These are phyloP conservation scores for Bipolaris victoriae DNA, from an alignment of 2,329 filamentous ascomycete species.

Conservation along the genomic window DNA sequence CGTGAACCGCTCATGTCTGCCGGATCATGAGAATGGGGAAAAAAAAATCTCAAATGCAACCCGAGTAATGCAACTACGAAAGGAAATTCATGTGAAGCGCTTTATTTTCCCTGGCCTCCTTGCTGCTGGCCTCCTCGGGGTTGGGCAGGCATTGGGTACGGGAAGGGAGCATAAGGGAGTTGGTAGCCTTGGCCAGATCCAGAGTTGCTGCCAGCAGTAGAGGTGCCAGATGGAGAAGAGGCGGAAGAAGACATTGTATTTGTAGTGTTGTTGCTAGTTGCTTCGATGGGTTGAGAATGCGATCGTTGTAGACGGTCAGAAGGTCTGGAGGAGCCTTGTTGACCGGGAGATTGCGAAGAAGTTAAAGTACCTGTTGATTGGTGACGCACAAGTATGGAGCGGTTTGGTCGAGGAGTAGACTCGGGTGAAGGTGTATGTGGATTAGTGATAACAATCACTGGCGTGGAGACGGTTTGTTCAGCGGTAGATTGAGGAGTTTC, in stretches of 20 bases:
- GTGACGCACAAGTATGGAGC: constrained; percentile 17
- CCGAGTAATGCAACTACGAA: not conserved
- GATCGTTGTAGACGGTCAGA: constrained; percentile 23
- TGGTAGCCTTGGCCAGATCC: constrained; percentile 39
- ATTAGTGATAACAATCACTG: constrained; percentile 29
- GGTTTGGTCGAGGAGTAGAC: constrained; percentile 19
- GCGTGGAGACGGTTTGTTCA: constrained; percentile 23
- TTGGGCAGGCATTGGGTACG: constrained; percentile 45
- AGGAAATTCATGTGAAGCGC: constrained; percentile 3
- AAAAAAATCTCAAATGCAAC: not conserved
- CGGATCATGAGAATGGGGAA: not conserved
- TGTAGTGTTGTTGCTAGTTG: constrained; percentile 6
- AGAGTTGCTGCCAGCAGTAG: constrained; percentile 38
- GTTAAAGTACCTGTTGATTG: constrained; percentile 13
- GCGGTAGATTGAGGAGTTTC: constrained; percentile 33
- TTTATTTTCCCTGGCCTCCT: constrained; percentile 29
- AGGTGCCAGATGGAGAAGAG: constrained; percentile 42
- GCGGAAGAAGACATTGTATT: constrained; percentile 43
- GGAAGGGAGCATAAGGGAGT: constrained; percentile 47
- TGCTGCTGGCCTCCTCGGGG: constrained; percentile 30
- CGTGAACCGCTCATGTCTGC: not conserved
- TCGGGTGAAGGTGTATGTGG: constrained; percentile 15
- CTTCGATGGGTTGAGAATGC: constrained; percentile 23
- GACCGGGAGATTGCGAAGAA: constrained; percentile 20
- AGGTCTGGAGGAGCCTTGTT: constrained; percentile 17